Conservation (phyloP, 2,329 filamentous ascomycete genomes). For the Cryphonectria radicalis region DNA sequence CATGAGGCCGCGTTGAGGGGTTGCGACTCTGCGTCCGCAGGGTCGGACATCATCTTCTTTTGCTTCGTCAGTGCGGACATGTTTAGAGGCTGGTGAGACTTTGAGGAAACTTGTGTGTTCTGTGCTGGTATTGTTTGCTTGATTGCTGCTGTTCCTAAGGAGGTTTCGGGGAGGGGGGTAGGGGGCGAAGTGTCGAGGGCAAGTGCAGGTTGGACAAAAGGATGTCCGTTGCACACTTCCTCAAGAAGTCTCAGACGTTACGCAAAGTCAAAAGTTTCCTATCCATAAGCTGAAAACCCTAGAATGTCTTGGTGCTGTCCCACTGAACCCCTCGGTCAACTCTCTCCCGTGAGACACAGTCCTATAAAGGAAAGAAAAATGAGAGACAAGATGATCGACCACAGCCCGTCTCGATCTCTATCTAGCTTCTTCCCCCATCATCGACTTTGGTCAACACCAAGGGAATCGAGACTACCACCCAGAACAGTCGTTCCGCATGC, state of each 20-base stretch:
- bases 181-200: too few species aligned
- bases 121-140: not conserved
- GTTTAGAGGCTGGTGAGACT: not conserved
- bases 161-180: too few species aligned
- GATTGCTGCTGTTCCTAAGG: not conserved
- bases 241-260: not conserved
- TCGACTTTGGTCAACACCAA: not conserved
- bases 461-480: not conserved
- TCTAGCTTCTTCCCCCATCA: not conserved
- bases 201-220: not conserved
- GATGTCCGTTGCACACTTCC: not conserved
- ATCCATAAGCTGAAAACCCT: not conserved
- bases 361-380: too few species aligned
- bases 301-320: not conserved
- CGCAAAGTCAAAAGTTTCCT: not conserved
- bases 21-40: conserved; percentile 11
- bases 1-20: not conserved
- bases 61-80: not conserved
- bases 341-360: not conserved
- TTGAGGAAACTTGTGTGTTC: not conserved
- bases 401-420: not conserved
- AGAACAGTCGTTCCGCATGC: not conserved
- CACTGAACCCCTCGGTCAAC: not conserved
- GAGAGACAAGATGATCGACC: too few species aligned
- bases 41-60: not conserved